Percentiles rank a stretch among this genome's conserved stretches.
phyloP scores from a whole-genome alignment of 495 filamentous ascomycete species.

The Aspergillus cristatus region DNA sequence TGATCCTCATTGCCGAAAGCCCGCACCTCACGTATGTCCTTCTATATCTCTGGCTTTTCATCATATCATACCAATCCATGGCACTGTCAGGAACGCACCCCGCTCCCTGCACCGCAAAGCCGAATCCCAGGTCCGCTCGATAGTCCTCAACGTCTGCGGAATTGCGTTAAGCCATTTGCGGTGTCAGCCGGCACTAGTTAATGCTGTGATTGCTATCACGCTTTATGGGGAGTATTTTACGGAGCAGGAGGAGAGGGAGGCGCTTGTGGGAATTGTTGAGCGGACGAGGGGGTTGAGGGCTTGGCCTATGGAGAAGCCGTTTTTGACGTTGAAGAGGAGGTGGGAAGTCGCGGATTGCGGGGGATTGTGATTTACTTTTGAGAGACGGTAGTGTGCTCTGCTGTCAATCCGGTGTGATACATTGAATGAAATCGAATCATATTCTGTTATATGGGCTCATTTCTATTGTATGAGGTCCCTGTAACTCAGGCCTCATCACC shows the following conservation, averaged over 20 bases:
- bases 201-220: slow-evolving; percentile 18
- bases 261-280: background rate
- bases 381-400: too few species aligned
- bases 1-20: slow-evolving; percentile 18
- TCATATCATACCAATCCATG: too few species aligned
- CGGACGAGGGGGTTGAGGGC: background rate
- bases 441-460: too few species aligned
- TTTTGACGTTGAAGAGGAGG: background rate
- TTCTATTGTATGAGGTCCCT: too few species aligned
- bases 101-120: slow-evolving; percentile 14
- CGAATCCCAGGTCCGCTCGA: slow-evolving; percentile 16
- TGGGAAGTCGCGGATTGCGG: background rate
- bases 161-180: slow-evolving; percentile 11
- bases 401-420: too few species aligned
- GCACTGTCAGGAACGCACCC: slow-evolving; percentile 2
- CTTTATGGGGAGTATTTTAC: slow-evolving; percentile 7
- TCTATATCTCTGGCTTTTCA: background rate
- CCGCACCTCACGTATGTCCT: slow-evolving; percentile 16
- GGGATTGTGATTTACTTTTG: too few species aligned
- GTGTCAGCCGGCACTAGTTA: slow-evolving; percentile 15
- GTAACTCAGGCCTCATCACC: slow-evolving; percentile 4
- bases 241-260: background rate
- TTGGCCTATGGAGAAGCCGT: background rate
- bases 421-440: too few species aligned
- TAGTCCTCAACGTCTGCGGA: slow-evolving; percentile 17